phyloP scores from a whole-genome alignment of 2,329 filamentous ascomycete genomes.

The Pyrenophora seminiperda region DNA sequence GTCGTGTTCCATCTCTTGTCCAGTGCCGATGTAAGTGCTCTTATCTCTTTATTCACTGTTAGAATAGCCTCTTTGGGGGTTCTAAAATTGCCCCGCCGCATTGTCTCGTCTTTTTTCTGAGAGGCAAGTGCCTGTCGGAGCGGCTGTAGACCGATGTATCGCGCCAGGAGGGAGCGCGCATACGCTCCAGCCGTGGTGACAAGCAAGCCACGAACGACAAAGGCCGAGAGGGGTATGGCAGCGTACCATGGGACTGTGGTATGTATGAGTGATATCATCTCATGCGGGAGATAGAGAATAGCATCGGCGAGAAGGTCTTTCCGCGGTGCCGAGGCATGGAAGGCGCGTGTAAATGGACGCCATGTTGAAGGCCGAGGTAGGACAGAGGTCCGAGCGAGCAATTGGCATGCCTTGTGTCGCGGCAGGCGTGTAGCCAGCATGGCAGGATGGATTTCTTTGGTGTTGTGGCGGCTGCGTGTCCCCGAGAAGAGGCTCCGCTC shows the following conservation, averaged over 20 bases:
- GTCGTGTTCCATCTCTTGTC: constrained; percentile 41
- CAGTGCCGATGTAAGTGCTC: constrained; percentile 28
- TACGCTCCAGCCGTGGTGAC: constrained; percentile 55
- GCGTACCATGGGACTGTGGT: constrained; percentile 60
- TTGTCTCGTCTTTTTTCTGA: constrained; percentile 30
- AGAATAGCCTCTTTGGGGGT: constrained; percentile 23
- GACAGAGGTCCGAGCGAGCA: constrained; percentile 20
- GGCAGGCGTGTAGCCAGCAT: constrained; percentile 34
- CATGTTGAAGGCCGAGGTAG: neutral
- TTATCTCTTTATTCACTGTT: constrained; percentile 22
- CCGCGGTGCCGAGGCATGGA: constrained; percentile 56
- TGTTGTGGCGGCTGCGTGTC: constrained; percentile 7
- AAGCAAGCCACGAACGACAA: constrained; percentile 56
- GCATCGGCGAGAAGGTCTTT: constrained; percentile 50
- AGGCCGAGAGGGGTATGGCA: constrained; percentile 60
- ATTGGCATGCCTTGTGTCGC: constrained; percentile 33
- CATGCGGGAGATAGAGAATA: constrained; percentile 52
- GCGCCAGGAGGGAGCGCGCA: constrained; percentile 46
- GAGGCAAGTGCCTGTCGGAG: constrained; percentile 39
- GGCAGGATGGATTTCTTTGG: constrained; percentile 9
- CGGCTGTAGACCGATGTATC: constrained; percentile 53
- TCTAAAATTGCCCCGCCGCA: constrained; percentile 27
- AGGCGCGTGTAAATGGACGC: constrained; percentile 46
- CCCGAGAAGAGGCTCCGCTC: constrained; percentile 14
- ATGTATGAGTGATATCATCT: constrained; percentile 59